A percentile compares a stretch with the other conserved stretches of the same genome.
Conservation (phyloP, 2,329 filamentous ascomycete genomes). For the Cordyceps militaris region DNA sequence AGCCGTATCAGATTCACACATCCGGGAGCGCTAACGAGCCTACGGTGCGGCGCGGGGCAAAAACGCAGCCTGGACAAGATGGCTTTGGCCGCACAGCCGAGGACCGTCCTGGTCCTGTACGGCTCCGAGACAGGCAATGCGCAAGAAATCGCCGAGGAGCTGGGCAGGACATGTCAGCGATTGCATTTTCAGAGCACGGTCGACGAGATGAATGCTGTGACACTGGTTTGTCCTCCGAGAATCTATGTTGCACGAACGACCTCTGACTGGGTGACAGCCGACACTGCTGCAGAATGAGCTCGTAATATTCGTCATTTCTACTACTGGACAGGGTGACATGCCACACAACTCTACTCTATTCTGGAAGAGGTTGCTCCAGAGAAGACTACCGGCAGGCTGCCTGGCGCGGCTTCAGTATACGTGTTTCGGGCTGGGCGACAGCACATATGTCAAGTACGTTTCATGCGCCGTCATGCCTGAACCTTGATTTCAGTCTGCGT, state of each 20-base stretch:
- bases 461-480: not conserved
- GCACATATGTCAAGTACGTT: conserved; percentile 79
- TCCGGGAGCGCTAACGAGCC: not conserved
- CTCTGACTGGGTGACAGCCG: conserved; percentile 30
- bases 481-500: not conserved
- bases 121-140: conserved; percentile 94
- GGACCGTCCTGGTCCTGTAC: conserved; percentile 67
- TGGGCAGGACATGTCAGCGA: conserved; percentile 67
- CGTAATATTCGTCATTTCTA: conserved; percentile 78
- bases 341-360: conserved; percentile 75
- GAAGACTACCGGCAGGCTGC: conserved; percentile 65
- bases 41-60: not conserved
- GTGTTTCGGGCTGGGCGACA: conserved; percentile 88
- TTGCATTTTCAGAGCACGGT: conserved; percentile 72
- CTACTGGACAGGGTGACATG: conserved; percentile 90
- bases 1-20: not conserved
- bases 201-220: conserved; percentile 68
- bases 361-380: conserved; percentile 78
- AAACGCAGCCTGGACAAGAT: not conserved
- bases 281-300: conserved; percentile 45
- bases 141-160: conserved; percentile 82
- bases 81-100: conserved; percentile 18
- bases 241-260: not conserved
- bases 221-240: conserved; percentile 52
- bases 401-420: conserved; percentile 66